phyloP scores from a whole-genome alignment of 352 stramenopile genomes.

The Peronosclerospora sorghi region DNA sequence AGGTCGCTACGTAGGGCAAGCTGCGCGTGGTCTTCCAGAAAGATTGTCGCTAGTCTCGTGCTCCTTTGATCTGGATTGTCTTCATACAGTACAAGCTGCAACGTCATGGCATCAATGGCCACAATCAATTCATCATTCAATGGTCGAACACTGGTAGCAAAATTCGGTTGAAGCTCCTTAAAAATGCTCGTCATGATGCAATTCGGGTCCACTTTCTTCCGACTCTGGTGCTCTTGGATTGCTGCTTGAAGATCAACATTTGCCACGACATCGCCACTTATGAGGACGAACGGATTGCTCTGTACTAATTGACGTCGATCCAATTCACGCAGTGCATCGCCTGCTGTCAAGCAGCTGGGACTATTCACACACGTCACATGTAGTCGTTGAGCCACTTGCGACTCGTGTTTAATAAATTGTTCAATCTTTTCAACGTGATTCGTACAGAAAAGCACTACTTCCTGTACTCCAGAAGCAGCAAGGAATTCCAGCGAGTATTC shows the following conservation, averaged over 20 bases:
- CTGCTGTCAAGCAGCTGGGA: slow-evolving; percentile 81
- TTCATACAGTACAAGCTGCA: slow-evolving; percentile 81
- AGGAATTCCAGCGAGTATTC: slow-evolving; percentile 97
- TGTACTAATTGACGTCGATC: slow-evolving; percentile 90
- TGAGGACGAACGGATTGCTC: slow-evolving; percentile 95
- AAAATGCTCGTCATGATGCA: slow-evolving; percentile 96
- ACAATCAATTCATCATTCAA: slow-evolving; percentile 75
- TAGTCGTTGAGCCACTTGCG: slow-evolving; percentile 45
- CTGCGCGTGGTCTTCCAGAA: slow-evolving; percentile 75
- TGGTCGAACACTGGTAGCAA: slow-evolving; percentile 46
- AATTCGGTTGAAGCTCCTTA: slow-evolving; percentile 73
- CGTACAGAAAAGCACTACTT: slow-evolving; percentile 93
- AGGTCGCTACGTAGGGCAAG: slow-evolving; percentile 89
- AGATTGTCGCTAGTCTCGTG: slow-evolving; percentile 52
- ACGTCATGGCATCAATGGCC: slow-evolving; percentile 59
- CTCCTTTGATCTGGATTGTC: slow-evolving; percentile 41
- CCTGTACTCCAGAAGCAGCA: slow-evolving; percentile 85
- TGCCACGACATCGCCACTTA: slow-evolving; percentile 93
- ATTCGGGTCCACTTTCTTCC: slow-evolving; percentile 84
- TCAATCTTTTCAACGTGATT: slow-evolving; percentile 82
- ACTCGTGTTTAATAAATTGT: slow-evolving; percentile 56
- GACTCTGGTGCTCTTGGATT: slow-evolving; percentile 61
- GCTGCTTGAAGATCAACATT: slow-evolving; percentile 88
- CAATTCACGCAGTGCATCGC: slow-evolving; percentile 93
- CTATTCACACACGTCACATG: slow-evolving; percentile 62